phyloP scores from a whole-genome alignment of 306 rosid genomes.

The Trifolium dubium region DNA sequence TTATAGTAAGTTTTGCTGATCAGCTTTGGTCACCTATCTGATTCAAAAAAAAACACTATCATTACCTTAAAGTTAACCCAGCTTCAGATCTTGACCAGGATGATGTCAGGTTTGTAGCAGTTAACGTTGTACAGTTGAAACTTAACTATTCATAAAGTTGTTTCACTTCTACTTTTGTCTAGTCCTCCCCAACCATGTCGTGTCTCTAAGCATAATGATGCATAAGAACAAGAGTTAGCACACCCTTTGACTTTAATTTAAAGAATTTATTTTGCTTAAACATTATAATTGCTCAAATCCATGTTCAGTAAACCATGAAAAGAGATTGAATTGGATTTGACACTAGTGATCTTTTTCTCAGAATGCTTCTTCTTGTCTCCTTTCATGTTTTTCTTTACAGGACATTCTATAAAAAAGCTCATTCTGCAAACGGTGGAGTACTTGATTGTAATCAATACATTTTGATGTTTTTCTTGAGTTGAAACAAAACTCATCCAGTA shows the following conservation, averaged over 20 bases:
- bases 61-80: neutral
- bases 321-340: neutral
- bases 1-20: slow-evolving; percentile 1
- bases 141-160: neutral
- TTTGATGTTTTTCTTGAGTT: neutral
- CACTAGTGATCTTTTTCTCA: neutral
- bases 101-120: slow-evolving; percentile 4
- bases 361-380: slow-evolving; percentile 14
- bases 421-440: neutral
- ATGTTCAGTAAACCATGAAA: neutral
- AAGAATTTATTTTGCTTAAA: neutral
- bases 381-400: neutral
- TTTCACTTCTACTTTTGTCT: slow-evolving; percentile 9
- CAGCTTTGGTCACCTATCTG: neutral
- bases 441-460: neutral
- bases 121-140: slow-evolving; percentile 6
- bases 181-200: neutral
- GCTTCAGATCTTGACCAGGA: slow-evolving; percentile 19
- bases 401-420: slow-evolving; percentile 1
- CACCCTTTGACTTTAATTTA: slow-evolving; percentile 7
- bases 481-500: neutral
- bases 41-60: neutral
- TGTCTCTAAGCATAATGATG: neutral
- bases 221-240: neutral
- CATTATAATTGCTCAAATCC: neutral